Conservation (phyloP, 164 flowering plant genomes). For the Aristolochia fimbriata region DNA sequence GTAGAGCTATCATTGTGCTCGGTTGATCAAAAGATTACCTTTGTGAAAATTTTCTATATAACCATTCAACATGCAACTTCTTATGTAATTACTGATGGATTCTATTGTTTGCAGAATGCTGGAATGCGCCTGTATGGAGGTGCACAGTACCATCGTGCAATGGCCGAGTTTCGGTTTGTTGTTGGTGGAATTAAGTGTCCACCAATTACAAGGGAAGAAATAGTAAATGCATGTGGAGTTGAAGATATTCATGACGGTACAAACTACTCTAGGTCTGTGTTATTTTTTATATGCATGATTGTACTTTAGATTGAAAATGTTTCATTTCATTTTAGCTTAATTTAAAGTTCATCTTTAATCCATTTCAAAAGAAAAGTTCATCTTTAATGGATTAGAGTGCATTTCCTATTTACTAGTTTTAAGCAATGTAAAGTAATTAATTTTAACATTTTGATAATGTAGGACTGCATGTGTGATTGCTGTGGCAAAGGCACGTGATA, state of each 20-base stretch:
- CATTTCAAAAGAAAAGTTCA: too few species aligned
- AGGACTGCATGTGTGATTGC: slow-evolving; percentile 98
- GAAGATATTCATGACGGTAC: slow-evolving; percentile 99
- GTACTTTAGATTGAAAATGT: neutral
- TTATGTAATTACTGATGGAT: too few species aligned
- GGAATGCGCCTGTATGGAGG: slow-evolving; percentile 99
- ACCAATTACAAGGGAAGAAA: slow-evolving; percentile 89
- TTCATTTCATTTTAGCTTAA: neutral
- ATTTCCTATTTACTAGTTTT: neutral
- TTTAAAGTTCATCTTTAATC: neutral
- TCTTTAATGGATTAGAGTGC: neutral
- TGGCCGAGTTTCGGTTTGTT: slow-evolving; percentile 98
- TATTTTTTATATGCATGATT: neutral
- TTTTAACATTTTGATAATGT: slow-evolving; percentile 2
- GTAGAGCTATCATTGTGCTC: neutral
- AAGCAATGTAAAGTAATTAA: too few species aligned
- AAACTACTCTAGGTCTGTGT: slow-evolving; percentile 77
- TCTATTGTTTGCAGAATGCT: slow-evolving; percentile 48
- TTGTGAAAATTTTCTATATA: neutral
- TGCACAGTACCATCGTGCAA: slow-evolving; percentile 98
- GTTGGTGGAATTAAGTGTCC: slow-evolving; percentile 96
- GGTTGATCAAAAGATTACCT: neutral
- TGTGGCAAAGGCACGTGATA: slow-evolving; percentile 95
- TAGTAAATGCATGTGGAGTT: slow-evolving; percentile 98
- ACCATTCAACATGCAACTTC: too few species aligned